Evolutionary conservation across 352 stramenopile genomes (phyloP).

Genomic region (Peronospora destructor): DNA sequence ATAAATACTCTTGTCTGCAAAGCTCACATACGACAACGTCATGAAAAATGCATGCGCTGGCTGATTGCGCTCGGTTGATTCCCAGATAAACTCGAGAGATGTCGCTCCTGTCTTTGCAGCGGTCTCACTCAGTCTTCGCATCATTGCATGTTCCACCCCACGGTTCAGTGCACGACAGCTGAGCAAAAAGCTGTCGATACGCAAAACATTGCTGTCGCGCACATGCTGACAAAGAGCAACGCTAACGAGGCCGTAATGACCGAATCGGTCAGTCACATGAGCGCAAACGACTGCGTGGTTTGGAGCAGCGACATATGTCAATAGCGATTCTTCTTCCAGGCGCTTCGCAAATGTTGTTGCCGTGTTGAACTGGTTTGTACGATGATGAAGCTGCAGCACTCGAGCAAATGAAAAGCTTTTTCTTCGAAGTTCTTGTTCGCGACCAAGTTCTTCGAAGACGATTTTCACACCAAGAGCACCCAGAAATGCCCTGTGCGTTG

Average conservation of each 20-base stretch:
- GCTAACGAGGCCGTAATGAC: conserved; percentile 68
- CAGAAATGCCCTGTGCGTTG: conserved; percentile 49
- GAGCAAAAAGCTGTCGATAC: conserved; percentile 56
- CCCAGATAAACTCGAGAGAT: conserved; percentile 39
- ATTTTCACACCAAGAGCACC: conserved; percentile 66
- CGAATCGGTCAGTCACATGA: conserved; percentile 64
- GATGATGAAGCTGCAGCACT: conserved; percentile 57
- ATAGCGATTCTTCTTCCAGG: conserved; percentile 27
- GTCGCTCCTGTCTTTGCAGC: conserved; percentile 11
- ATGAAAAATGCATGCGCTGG: conserved; percentile 51
- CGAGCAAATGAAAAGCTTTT: conserved; percentile 30
- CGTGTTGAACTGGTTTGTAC: conserved; percentile 70
- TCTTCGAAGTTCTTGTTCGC: conserved; percentile 10
- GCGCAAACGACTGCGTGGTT: conserved; percentile 36
- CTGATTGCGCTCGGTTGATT: conserved; percentile 61
- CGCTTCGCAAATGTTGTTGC: conserved; percentile 45
- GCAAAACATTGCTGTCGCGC: conserved; percentile 9
- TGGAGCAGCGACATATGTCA: conserved; percentile 18
- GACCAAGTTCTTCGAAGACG: conserved; percentile 42
- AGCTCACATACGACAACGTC: conserved; percentile 19
- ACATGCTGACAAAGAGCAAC: conserved; percentile 31
- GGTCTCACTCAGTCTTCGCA: conserved; percentile 38
- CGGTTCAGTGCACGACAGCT: conserved; percentile 38
- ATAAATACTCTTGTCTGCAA: conserved; percentile 4
- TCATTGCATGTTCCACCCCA: conserved; percentile 44